Percentiles rank a stretch among this genome's conserved stretches.
phyloP scores from a whole-genome alignment of 1,284 basidiomycete species.

The Puccinia horiana region DNA sequence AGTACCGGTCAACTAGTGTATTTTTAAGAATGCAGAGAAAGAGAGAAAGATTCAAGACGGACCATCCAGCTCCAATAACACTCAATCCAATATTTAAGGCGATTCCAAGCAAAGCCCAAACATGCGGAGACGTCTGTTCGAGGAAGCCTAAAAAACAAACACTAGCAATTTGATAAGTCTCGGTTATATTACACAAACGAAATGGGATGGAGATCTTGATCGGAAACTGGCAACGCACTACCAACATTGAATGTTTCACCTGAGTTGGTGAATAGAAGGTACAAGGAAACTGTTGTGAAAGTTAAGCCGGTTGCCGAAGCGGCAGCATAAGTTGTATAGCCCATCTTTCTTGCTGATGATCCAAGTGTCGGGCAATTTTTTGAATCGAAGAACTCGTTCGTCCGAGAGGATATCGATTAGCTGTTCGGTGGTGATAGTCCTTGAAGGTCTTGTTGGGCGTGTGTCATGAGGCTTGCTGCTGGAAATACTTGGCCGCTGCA shows the following conservation, averaged over 20 bases:
- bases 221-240: constrained; percentile 75
- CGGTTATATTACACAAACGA: neutral
- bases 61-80: constrained; percentile 95
- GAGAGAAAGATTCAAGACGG: constrained; percentile 57
- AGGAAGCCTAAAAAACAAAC: constrained; percentile 72
- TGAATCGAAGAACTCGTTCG: neutral
- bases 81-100: constrained; percentile 90
- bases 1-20: neutral
- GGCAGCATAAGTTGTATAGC: constrained; percentile 32
- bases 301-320: constrained; percentile 54
- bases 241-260: constrained; percentile 41
- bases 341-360: neutral
- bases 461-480: neutral
- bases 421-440: neutral
- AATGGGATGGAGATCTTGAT: constrained; percentile 45
- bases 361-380: neutral
- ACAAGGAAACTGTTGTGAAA: constrained; percentile 70
- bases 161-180: neutral
- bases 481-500: neutral
- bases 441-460: neutral
- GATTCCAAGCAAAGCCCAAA: constrained; percentile 87
- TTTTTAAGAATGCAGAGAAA: neutral
- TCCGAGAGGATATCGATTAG: neutral
- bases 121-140: constrained; percentile 88
- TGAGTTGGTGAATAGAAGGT: constrained; percentile 80